Evolutionary conservation across 306 rosid species (phyloP).

Genomic region (Pterocarpus santalinus): DNA sequence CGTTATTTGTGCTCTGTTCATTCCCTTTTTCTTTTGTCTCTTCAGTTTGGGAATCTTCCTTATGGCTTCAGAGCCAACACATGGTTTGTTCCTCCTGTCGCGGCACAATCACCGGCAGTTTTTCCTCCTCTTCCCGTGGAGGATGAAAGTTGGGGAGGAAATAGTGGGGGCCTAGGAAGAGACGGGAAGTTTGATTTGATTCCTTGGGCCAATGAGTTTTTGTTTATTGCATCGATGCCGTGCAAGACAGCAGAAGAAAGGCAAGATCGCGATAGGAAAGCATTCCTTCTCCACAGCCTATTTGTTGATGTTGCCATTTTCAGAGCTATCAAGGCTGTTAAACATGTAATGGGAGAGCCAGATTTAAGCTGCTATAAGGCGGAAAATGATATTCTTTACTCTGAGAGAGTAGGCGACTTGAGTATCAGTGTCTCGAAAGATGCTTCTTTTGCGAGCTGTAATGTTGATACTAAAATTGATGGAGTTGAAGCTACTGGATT

Average conservation of each 20-base stretch:
- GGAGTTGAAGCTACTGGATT: conserved; percentile 71
- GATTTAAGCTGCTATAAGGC: conserved; percentile 43
- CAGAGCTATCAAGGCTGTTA: conserved; percentile 66
- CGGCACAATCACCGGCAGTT: conserved; percentile 58
- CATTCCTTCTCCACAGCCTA: conserved; percentile 76
- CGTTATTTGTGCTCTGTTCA: neutral
- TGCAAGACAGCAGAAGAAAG: conserved; percentile 82
- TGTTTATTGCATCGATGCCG: conserved; percentile 76
- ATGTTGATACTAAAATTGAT: conserved; percentile 80
- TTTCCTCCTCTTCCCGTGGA: conserved; percentile 74
- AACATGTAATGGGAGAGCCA: conserved; percentile 57
- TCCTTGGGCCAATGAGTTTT: conserved; percentile 79
- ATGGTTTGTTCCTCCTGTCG: conserved; percentile 76
- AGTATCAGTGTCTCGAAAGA: conserved; percentile 64
- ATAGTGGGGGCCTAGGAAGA: conserved; percentile 81
- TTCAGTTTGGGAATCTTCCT: conserved; percentile 83
- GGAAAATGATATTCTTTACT: conserved; percentile 47
- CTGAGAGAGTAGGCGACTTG: conserved; percentile 69
- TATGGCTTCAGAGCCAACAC: conserved; percentile 82
- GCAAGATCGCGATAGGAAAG: conserved; percentile 76
- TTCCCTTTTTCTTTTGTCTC: conserved; percentile 31
- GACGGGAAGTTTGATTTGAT: conserved; percentile 70
- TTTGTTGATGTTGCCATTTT: conserved; percentile 80
- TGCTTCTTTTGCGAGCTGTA: conserved; percentile 69
- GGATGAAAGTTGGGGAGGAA: conserved; percentile 81